Base-by-base conservation (phyloP, 2,329 filamentous ascomycete species). In the Dothistroma septosporum region DNA sequence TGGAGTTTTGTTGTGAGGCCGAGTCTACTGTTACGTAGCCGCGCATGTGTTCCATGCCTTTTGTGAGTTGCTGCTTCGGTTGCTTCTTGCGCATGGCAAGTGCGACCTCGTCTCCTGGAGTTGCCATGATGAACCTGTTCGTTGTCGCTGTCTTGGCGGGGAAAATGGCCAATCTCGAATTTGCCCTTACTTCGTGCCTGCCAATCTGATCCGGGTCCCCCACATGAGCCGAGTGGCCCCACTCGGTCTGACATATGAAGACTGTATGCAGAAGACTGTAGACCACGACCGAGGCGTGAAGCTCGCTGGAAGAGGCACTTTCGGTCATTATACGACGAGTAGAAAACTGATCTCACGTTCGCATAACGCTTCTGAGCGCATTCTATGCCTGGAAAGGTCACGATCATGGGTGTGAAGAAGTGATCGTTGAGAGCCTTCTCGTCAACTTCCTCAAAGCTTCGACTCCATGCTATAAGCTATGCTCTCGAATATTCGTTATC, bases 21-120 rank as follows among this genome's bases (percentile, higher is more conserved):
- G 68, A 75, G 67, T 71, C 66, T 21, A 79, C 73, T 44, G 79
- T 79, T 24, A 82, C 80, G 62, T 77, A 79, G 66, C 73, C 73
- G 64, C 79, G 79, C 74, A 82, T 78, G 70, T 82, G 80, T 61
- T 81, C 78, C 80, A 82, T 82, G 63, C 76, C 78, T 64, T 79
- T 79, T 32, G 78, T 79, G 58, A 82, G 75, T 63, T 82, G 80
- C 62, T 79, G 76, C 57, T 67, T 66, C 32, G 71, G 71, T 58
- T 72, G 66, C 64, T 71, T 74, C 31, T 61, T 58, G 21, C 70
- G 64, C 21, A 64, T 22, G 5, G 68, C 61, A 28, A 69, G 53
- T 21, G 55, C 44, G 14, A 54, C 50, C 4, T 47, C 41, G 33
- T 54, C 50, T 44, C 48, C 64, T 54, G 59, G 50, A 24, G 60